These are phyloP conservation scores for Arxiozyma bovina DNA, from an alignment of 1,139 yeast species.

Conservation along the genomic window DNA sequence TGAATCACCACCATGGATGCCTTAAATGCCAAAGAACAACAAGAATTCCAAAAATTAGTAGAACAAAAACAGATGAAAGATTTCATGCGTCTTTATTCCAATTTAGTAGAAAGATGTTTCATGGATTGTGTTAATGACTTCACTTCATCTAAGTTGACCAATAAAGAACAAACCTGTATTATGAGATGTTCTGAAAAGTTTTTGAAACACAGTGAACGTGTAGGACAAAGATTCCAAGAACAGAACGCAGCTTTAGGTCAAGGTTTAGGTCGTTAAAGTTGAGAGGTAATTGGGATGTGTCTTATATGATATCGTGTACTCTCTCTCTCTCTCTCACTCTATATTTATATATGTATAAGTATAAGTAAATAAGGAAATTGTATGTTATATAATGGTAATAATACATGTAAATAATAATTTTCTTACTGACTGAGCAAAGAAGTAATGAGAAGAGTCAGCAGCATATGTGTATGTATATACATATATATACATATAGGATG, in stretches of 20 bases:
- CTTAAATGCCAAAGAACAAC: slow-evolving; percentile 86
- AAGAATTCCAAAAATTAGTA: slow-evolving; percentile 87
- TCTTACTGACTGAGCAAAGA: too few relatives aligned
- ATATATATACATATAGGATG: not conserved
- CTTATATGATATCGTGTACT: not conserved
- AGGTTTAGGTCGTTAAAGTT: slow-evolving; percentile 19
- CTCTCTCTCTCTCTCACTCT: too few relatives aligned
- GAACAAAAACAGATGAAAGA: slow-evolving; percentile 98
- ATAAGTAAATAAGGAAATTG: too few relatives aligned
- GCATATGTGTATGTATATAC: too few relatives aligned
- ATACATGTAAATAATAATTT: not conserved
- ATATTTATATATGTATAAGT: slow-evolving; percentile 1
- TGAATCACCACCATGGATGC: slow-evolving; percentile 47
- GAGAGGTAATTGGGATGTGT: not conserved
- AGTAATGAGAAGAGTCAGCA: too few relatives aligned
- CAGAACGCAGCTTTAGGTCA: slow-evolving; percentile 60
- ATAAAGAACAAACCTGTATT: slow-evolving; percentile 78
- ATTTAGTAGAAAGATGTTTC: slow-evolving; percentile 92
- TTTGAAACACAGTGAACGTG: slow-evolving; percentile 96
- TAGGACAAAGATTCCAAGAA: slow-evolving; percentile 97
- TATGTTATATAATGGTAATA: too few relatives aligned
- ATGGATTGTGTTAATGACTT: slow-evolving; percentile 96
- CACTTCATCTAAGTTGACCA: slow-evolving; percentile 79
- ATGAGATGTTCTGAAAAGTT: slow-evolving; percentile 93
- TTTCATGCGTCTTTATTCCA: slow-evolving; percentile 92